phyloP scores from a whole-genome alignment of 2,329 filamentous ascomycete species.

The Talaromyces amestolkiae region DNA sequence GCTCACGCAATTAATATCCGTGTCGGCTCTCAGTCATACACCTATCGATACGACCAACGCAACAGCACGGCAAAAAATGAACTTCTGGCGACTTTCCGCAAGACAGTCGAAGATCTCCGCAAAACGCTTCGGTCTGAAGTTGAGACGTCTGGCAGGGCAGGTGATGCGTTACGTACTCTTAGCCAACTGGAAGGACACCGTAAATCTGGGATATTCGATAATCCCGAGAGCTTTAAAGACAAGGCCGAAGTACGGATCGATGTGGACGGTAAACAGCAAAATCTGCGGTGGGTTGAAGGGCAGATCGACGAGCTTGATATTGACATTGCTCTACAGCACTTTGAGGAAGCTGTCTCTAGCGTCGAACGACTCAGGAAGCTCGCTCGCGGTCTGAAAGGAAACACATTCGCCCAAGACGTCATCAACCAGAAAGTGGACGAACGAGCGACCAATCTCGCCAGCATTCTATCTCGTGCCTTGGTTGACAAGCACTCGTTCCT shows the following conservation, averaged over 20 bases:
- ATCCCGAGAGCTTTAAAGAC: constrained; percentile 73
- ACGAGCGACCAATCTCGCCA: constrained; percentile 72
- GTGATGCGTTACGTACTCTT: constrained; percentile 83
- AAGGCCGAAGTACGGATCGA: constrained; percentile 76
- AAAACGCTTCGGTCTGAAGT: constrained; percentile 82
- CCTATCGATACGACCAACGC: constrained; percentile 83
- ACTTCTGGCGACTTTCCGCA: constrained; percentile 84
- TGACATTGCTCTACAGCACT: constrained; percentile 84
- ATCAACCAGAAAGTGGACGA: constrained; percentile 90
- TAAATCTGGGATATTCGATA: constrained; percentile 77
- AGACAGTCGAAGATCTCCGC: constrained; percentile 86
- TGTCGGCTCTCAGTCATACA: constrained; percentile 86
- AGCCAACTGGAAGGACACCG: constrained; percentile 74
- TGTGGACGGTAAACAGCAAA: constrained; percentile 94
- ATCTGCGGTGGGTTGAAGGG: constrained; percentile 89
- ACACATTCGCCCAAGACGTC: constrained; percentile 83
- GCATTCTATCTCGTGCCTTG: constrained; percentile 72
- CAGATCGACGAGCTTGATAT: constrained; percentile 97
- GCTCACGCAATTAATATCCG: constrained; percentile 88
- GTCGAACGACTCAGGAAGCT: constrained; percentile 83
- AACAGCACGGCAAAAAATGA: constrained; percentile 75
- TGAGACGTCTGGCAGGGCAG: constrained; percentile 78
- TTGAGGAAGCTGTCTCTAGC: constrained; percentile 77
- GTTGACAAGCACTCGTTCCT: constrained; percentile 74
- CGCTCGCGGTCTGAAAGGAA: constrained; percentile 77